A percentile compares a stretch with the other conserved stretches of the same genome.
These are phyloP conservation scores for Lunasporangiospora selenospora DNA, from an alignment of 192 early-diverging fungal genomes.

Conservation along the genomic window DNA sequence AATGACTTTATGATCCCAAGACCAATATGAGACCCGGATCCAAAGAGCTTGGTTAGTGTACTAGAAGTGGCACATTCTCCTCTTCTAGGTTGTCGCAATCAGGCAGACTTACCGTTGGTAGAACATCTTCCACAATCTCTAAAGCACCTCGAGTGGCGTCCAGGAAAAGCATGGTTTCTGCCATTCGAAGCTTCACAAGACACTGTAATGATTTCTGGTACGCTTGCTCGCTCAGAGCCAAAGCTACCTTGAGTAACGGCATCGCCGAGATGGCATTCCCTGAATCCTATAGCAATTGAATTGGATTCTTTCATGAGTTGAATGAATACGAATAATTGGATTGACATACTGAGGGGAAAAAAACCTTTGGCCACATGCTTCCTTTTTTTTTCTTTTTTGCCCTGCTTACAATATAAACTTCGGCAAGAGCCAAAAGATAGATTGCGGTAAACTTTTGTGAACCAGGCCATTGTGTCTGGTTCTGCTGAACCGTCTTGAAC, in stretches of 20 bases:
- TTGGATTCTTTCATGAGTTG: too few relatives aligned
- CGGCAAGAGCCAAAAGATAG: constrained; percentile 26
- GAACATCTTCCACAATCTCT: constrained; percentile 19
- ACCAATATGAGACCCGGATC: too few relatives aligned
- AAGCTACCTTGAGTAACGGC: constrained; percentile 18
- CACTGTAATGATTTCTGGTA: constrained; percentile 18
- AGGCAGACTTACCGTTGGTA: constrained; percentile 9
- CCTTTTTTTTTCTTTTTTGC: too few relatives aligned
- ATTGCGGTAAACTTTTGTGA: constrained; percentile 26
- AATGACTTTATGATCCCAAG: too few relatives aligned
- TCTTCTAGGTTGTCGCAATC: too few relatives aligned
- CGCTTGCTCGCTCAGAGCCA: constrained; percentile 18
- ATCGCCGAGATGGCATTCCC: constrained; percentile 19
- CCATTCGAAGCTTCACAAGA: constrained; percentile 24
- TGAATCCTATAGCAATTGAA: constrained; percentile 7
- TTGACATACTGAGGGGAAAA: too few relatives aligned
- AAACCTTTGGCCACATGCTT: too few relatives aligned
- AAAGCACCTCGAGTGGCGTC: constrained; percentile 15
- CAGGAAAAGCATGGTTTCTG: constrained; percentile 15
- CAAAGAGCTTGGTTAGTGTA: too few relatives aligned
- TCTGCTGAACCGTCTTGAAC: constrained; percentile 10
- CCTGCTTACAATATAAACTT: constrained; percentile 36
- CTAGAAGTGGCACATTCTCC: too few relatives aligned
- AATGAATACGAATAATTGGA: too few relatives aligned
- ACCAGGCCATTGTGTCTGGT: constrained; percentile 33